Evolutionary conservation across 345 rosid species (phyloP), one percentile per base, ranked within the genome.

Genomic region (Brassica rapa): DNA sequence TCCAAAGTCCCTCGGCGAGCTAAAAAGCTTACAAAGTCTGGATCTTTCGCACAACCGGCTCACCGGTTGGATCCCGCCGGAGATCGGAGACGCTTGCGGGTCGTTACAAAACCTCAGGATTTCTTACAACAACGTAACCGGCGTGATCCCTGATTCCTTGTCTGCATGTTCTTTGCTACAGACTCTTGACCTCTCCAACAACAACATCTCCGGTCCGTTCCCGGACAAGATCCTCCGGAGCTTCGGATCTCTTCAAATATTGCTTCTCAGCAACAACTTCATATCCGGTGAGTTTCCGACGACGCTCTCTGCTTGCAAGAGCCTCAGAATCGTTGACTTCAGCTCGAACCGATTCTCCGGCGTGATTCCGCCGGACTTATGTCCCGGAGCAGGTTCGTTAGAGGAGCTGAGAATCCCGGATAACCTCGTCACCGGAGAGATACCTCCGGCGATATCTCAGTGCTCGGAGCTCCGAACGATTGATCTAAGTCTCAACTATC

Each of bases 391-490:
- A 21, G 86, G 83, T 39, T 81, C 86, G 0, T 87, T 94, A 11
- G 95, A 94, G 73, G 98, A 91, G 78, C 85, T 94, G 61, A 87
- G 92, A 74, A 80, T 90, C 66, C 94, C 99, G 0, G 99, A 91
- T 75, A 94, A 94, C 78, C 89, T 88, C 65, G 79, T 94, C 6
- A 56, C 73, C 1, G 97, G 99, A 73, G 86, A 79, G 75, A 89
- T 94, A 79, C 98, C 99, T 11, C 81, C 87, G 64, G 70, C 86
- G 39, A 72, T 94, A 43, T 92, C 99, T 25, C 88, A 86, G n/a
- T 94, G 99, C 82, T 82, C 94, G 2, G 79, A 86, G 81, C 89
- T 94, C 29, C 89, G 84, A 75, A 82, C 87, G 3, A 83, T 94
- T 19, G 99, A 94, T 86, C 75, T 92, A 51, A 94, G 99, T 80